Conservation (phyloP, 2,329 filamentous ascomycete species). For the Fusarium napiforme region DNA sequence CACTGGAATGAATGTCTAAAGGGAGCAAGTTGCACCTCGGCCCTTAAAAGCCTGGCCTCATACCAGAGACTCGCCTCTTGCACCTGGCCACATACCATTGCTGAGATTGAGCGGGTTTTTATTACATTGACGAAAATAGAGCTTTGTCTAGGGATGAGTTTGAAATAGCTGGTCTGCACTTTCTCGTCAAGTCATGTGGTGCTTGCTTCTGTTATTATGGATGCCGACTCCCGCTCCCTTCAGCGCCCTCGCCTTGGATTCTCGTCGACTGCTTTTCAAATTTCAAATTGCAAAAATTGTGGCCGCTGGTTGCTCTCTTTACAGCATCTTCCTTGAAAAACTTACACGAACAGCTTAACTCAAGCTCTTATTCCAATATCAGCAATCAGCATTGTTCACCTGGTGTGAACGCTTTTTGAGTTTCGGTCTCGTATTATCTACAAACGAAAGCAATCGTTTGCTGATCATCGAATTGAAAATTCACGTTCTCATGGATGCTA, state of each 20-base stretch:
- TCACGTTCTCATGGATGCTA: not conserved
- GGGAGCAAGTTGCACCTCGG: constrained; percentile 14
- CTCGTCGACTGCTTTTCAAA: constrained; percentile 11
- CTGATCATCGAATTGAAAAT: not conserved
- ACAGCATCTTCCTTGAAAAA: not conserved
- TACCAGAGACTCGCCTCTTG: constrained; percentile 28
- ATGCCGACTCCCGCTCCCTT: not conserved
- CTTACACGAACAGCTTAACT: not conserved
- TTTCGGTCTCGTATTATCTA: not conserved
- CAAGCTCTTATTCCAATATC: not conserved
- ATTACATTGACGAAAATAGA: not conserved
- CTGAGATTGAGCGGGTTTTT: not conserved
- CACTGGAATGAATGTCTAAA: constrained; percentile 31
- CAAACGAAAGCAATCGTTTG: not conserved
- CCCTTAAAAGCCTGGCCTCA: constrained; percentile 22
- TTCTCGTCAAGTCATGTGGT: not conserved
- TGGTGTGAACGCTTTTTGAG: not conserved
- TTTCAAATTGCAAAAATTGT: no score
- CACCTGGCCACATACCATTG: constrained; percentile 24
- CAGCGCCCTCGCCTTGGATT: not conserved
- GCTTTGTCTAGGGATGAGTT: constrained; percentile 22
- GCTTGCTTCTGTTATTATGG: not conserved
- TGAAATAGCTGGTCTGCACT: not conserved
- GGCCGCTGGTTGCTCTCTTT: not conserved
- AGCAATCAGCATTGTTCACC: constrained; percentile 16